A percentile compares a stretch with the other conserved stretches of the same genome.
Evolutionary conservation across 208 protist species (phyloP).

Genomic region (Hexamita inflata): DNA sequence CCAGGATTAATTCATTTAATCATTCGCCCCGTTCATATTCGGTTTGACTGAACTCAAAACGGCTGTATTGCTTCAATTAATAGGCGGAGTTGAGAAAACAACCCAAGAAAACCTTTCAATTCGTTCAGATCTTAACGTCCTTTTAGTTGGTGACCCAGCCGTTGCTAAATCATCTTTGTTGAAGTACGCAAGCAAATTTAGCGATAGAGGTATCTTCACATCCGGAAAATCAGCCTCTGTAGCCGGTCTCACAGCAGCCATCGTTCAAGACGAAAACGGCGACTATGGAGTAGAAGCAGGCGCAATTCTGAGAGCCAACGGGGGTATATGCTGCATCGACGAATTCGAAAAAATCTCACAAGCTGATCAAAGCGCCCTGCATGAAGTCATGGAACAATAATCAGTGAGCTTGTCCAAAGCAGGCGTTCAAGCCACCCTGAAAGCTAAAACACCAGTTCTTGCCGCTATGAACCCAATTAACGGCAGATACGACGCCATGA

Average conservation of each 20-base stretch:
- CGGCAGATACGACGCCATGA: constrained; percentile 54
- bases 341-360: constrained; percentile 99
- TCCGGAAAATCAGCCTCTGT: constrained; percentile 83
- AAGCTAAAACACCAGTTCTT: constrained; percentile 83
- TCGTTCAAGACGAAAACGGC: constrained; percentile 89
- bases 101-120: constrained; percentile 73
- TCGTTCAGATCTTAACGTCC: constrained; percentile 96
- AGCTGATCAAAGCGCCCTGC: constrained; percentile 93
- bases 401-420: constrained; percentile 96
- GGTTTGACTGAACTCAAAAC: constrained; percentile 90
- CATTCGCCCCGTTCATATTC: constrained; percentile 67
- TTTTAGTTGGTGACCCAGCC: constrained; percentile 91
- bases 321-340: constrained; percentile 98
- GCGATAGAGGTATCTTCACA: constrained; percentile 86
- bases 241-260: constrained; percentile 82
- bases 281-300: constrained; percentile 97
- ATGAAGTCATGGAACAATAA: constrained; percentile 99
- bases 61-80: constrained; percentile 88
- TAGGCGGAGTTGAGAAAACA: constrained; percentile 91
- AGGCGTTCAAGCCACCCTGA: constrained; percentile 86
- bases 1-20: constrained; percentile 28
- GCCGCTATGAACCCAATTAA: constrained; percentile 92
- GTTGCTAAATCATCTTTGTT: constrained; percentile 97
- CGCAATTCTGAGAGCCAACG: constrained; percentile 97
- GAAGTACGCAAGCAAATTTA: constrained; percentile 76